Percentiles rank a stretch among this genome's conserved stretches.
Evolutionary conservation across 1,284 basidiomycete genomes (phyloP).

Genomic region (Phaffia rhodozyma): DNA sequence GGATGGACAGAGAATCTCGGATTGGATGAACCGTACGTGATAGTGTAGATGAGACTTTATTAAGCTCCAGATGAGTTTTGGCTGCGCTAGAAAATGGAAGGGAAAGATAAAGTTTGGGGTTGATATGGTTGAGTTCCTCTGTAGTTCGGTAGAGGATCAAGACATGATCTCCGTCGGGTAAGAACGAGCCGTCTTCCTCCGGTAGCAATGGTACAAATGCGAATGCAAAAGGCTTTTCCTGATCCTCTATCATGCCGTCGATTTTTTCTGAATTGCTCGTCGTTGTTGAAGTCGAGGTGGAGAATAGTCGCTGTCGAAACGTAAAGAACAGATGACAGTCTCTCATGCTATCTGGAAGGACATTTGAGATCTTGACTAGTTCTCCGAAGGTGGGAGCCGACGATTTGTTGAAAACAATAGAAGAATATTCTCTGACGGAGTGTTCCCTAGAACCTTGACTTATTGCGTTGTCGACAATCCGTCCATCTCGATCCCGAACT

Average conservation of each 20-base stretch:
- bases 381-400: slow-evolving; percentile 85
- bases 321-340: slow-evolving; percentile 90
- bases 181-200: slow-evolving; percentile 60
- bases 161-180: slow-evolving; percentile 82
- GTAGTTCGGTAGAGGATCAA: slow-evolving; percentile 63
- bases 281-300: slow-evolving; percentile 40
- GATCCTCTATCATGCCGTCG: slow-evolving; percentile 28
- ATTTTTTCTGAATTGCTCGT: slow-evolving; percentile 16
- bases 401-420: slow-evolving; percentile 76
- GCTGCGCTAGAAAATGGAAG: slow-evolving; percentile 49
- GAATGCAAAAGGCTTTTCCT: slow-evolving; percentile 78
- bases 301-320: slow-evolving; percentile 61
- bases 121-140: slow-evolving; percentile 45
- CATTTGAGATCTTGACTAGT: slow-evolving; percentile 65
- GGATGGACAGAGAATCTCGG: slow-evolving; percentile 66
- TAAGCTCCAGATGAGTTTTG: slow-evolving; percentile 48
- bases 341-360: slow-evolving; percentile 57
- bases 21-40: slow-evolving; percentile 54
- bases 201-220: slow-evolving; percentile 75
- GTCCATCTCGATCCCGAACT: slow-evolving; percentile 64
- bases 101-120: slow-evolving; percentile 57
- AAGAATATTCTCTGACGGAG: slow-evolving; percentile 65
- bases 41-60: slow-evolving; percentile 51
- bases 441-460: slow-evolving; percentile 78
- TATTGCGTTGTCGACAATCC: slow-evolving; percentile 54